A percentile compares a stretch with the other conserved stretches of the same genome.
Conservation (phyloP, 2,329 filamentous ascomycete genomes). For the Aureobasidium vineae region DNA sequence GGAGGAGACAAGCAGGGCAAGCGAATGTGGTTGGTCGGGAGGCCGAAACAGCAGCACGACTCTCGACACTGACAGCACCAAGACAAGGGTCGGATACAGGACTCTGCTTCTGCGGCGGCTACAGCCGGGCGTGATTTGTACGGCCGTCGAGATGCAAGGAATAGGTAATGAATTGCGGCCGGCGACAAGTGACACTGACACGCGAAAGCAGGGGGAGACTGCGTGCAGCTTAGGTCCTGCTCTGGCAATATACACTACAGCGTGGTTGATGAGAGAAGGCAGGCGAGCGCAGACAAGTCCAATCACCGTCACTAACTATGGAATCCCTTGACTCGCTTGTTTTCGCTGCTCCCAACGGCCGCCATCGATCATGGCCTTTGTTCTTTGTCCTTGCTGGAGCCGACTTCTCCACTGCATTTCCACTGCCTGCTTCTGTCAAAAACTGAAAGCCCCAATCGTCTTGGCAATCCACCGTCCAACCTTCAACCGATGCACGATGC, state of each 20-base stretch:
- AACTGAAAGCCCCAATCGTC: slow-evolving; percentile 15
- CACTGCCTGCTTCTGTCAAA: slow-evolving; percentile 3
- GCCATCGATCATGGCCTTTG: neutral
- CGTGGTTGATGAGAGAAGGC: neutral
- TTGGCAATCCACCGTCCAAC: slow-evolving; percentile 16
- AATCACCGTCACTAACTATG: neutral
- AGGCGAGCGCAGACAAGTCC: neutral
- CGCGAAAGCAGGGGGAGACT: slow-evolving; percentile 18
- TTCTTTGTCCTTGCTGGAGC: slow-evolving; percentile 19
- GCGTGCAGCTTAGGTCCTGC: slow-evolving; percentile 13
- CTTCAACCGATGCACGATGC: slow-evolving; percentile 22
- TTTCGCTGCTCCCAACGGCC: slow-evolving; percentile 14
- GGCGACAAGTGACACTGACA: slow-evolving; percentile 24
- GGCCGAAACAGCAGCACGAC: slow-evolving; percentile 6
- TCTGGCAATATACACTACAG: slow-evolving; percentile 17
- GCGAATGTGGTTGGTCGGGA: slow-evolving; percentile 12
- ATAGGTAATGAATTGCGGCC: slow-evolving; percentile 16
- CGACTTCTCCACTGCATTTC: neutral
- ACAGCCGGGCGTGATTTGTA: slow-evolving; percentile 21
- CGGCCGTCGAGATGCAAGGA: slow-evolving; percentile 20
- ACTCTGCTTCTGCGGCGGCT: slow-evolving; percentile 2
- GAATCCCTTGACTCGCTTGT: slow-evolving; percentile 18
- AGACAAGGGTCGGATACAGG: slow-evolving; percentile 6
- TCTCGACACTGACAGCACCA: slow-evolving; percentile 13
- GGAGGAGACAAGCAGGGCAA: slow-evolving; percentile 1